A percentile compares a stretch with the other conserved stretches of the same genome.
phyloP scores from a whole-genome alignment of 1,284 basidiomycete genomes.

The Naganishia sp. region DNA sequence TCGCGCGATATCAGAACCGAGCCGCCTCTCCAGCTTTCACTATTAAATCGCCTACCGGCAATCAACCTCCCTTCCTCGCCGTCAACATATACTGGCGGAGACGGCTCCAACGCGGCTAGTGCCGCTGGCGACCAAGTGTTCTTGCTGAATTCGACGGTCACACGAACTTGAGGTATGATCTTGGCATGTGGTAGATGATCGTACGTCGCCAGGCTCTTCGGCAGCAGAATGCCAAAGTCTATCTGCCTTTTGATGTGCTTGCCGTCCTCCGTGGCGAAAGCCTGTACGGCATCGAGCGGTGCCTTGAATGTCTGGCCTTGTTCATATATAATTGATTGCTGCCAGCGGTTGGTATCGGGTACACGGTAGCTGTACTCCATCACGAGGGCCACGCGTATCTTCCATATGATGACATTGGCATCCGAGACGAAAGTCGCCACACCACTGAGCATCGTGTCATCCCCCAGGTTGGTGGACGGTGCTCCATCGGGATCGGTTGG shows the following conservation, averaged over 20 bases:
- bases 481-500: slow-evolving; percentile 5
- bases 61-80: slow-evolving; percentile 7
- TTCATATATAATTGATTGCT: slow-evolving; percentile 16
- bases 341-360: slow-evolving; percentile 5
- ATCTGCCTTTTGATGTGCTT: slow-evolving; percentile 19
- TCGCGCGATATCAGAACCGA: slow-evolving; percentile 20
- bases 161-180: slow-evolving; percentile 19
- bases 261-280: neutral
- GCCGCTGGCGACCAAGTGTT: slow-evolving; percentile 16
- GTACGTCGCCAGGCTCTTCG: slow-evolving; percentile 20
- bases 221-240: slow-evolving; percentile 19
- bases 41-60: slow-evolving; percentile 14
- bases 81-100: slow-evolving; percentile 20
- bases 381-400: slow-evolving; percentile 6
- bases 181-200: slow-evolving; percentile 23
- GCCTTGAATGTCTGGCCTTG: slow-evolving; percentile 21
- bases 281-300: slow-evolving; percentile 11
- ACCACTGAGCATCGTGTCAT: slow-evolving; percentile 27
- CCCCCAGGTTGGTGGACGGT: neutral
- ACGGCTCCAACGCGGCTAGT: slow-evolving; percentile 14
- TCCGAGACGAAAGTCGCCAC: slow-evolving; percentile 11
- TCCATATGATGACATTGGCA: slow-evolving; percentile 2
- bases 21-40: slow-evolving; percentile 23
- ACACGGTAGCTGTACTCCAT: slow-evolving; percentile 20
- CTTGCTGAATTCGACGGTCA: slow-evolving; percentile 19